Evolutionary conservation across 2,329 filamentous ascomycete species (phyloP).

Genomic region (Sporothrix mexicana): DNA sequence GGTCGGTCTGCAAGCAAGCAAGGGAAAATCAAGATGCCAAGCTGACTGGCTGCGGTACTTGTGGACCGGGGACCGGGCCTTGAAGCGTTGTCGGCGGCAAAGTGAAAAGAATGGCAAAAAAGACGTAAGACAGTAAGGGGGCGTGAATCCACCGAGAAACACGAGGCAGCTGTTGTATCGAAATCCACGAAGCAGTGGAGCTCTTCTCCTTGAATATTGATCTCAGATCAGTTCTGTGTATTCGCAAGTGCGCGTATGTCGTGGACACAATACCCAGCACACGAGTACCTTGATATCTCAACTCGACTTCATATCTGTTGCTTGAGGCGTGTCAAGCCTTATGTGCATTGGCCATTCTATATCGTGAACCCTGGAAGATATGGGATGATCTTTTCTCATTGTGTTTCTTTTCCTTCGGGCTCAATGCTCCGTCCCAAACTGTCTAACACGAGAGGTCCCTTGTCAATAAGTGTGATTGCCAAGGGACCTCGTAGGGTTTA

Average conservation of each 20-base stretch:
- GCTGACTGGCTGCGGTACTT: constrained; percentile 2
- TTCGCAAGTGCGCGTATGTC: neutral
- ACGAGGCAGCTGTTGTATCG: neutral
- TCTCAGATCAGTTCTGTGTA: neutral
- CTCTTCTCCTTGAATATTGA: neutral
- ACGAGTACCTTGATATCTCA: too few species aligned
- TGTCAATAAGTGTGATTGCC: neutral
- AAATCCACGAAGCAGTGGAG: constrained; percentile 7
- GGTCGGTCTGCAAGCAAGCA: neutral
- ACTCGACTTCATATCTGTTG: neutral
- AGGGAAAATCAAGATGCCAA: neutral
- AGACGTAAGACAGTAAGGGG: neutral
- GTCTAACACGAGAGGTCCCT: constrained; percentile 17
- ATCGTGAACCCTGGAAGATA: constrained; percentile 1
- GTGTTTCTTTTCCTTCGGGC: neutral
- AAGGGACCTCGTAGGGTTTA: constrained; percentile 11
- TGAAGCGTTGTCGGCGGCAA: neutral
- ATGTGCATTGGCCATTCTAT: neutral
- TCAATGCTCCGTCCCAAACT: constrained; percentile 14
- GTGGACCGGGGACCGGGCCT: neutral
- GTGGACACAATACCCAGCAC: neutral
- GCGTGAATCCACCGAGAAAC: neutral
- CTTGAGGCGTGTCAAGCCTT: neutral
- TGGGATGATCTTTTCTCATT: constrained; percentile 1
- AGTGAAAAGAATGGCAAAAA: neutral